Conservation (phyloP, 225 moss, liverwort and hornwort genomes). For the Thuidium tamariscinum region DNA sequence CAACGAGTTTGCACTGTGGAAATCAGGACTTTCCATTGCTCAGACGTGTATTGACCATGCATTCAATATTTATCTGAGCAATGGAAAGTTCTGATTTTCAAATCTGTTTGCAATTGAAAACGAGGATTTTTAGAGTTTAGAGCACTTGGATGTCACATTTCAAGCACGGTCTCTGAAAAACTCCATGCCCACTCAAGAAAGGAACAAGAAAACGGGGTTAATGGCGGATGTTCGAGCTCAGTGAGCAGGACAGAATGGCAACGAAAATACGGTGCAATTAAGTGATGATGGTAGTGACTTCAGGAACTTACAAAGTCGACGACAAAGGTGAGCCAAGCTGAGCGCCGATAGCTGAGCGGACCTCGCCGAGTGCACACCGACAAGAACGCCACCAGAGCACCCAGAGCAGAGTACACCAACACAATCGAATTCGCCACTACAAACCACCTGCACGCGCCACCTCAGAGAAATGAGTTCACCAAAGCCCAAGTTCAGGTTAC, state of each 20-base stretch:
- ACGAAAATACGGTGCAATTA: neutral
- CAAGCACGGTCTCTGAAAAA: neutral
- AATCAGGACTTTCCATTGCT: neutral
- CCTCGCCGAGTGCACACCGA: slow-evolving; percentile 31
- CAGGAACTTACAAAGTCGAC: slow-evolving; percentile 44
- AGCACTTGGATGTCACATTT: neutral
- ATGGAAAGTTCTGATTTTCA: neutral
- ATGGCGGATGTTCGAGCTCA: neutral
- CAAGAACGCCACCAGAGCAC: slow-evolving; percentile 13
- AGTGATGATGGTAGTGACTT: neutral
- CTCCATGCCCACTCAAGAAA: neutral
- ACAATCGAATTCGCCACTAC: slow-evolving; percentile 40
- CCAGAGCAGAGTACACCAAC: slow-evolving; percentile 36
- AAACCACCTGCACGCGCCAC: slow-evolving; percentile 37
- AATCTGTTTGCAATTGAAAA: neutral
- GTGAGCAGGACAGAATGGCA: neutral
- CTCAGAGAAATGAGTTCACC: neutral
- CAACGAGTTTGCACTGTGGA: neutral
- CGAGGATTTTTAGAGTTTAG: neutral
- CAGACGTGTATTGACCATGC: neutral
- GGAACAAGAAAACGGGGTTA: neutral
- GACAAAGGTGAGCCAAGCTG: slow-evolving; percentile 48
- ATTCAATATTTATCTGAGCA: neutral
- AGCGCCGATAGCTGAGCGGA: slow-evolving; percentile 29
- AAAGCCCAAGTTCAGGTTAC: neutral